phyloP scores from a whole-genome alignment of 2,329 filamentous ascomycete genomes.

The Nigrospora oryzae region DNA sequence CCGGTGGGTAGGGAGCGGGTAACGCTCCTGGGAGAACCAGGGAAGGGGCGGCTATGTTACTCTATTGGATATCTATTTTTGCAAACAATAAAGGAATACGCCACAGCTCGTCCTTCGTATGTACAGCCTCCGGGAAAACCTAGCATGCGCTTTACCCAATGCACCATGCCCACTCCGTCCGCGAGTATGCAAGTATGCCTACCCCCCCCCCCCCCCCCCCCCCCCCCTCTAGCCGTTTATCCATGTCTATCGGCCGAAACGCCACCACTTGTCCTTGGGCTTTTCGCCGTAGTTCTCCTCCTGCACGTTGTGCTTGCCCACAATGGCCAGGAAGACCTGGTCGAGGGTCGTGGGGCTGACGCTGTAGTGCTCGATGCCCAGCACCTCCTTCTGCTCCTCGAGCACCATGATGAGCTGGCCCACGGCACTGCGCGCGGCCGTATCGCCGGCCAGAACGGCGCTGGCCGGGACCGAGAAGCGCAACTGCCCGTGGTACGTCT shows the following conservation, averaged over 20 bases:
- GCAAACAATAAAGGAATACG: too few species aligned
- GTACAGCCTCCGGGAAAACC: too few species aligned
- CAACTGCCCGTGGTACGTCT: slow-evolving; percentile 77
- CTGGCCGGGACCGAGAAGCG: slow-evolving; percentile 66
- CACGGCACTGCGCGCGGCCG: slow-evolving; percentile 39
- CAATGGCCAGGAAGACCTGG: slow-evolving; percentile 83
- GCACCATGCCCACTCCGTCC: too few species aligned
- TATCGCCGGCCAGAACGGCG: slow-evolving; percentile 20
- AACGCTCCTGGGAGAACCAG: too few species aligned
- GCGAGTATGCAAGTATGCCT: too few species aligned
- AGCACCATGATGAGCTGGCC: slow-evolving; percentile 63
- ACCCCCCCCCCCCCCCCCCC: too few species aligned
- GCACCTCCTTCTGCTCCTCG: slow-evolving; percentile 57
- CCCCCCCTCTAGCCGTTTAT: too few species aligned
- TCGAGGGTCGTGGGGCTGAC: slow-evolving; percentile 83
- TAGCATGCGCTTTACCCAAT: too few species aligned
- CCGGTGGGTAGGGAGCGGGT: too few species aligned
- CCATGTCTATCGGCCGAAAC: not conserved
- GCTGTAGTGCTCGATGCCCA: slow-evolving; percentile 79
- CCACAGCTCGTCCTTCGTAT: too few species aligned
- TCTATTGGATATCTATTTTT: too few species aligned
- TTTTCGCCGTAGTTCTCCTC: slow-evolving; percentile 54
- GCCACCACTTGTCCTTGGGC: not conserved
- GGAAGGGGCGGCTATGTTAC: too few species aligned
- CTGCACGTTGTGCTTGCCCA: slow-evolving; percentile 67